phyloP scores from a whole-genome alignment of 495 filamentous ascomycete species.

The Achaetomiella virescens region DNA sequence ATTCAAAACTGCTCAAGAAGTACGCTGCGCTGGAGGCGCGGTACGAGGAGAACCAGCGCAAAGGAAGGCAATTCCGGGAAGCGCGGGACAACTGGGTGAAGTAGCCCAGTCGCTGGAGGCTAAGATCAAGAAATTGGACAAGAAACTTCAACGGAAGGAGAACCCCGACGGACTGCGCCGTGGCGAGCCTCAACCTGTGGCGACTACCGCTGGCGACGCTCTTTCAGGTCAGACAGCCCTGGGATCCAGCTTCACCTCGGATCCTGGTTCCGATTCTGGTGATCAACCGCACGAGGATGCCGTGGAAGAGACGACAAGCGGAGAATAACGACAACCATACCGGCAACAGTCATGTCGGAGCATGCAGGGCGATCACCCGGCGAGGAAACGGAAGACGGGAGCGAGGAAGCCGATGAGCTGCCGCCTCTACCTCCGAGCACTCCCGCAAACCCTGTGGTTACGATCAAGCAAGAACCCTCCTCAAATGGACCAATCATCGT shows the following conservation, averaged over 20 bases:
- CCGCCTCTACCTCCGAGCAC: constrained; percentile 19
- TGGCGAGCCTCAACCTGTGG: background rate
- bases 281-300: background rate
- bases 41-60: constrained; percentile 9
- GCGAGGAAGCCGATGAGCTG: constrained; percentile 17
- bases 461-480: constrained; percentile 37
- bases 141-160: constrained; percentile 16
- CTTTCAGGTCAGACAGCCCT: background rate
- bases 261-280: constrained; percentile 6
- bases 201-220: background rate
- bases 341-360: background rate
- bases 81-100: constrained; percentile 23
- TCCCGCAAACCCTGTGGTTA: constrained; percentile 2
- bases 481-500: constrained; percentile 42
- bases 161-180: background rate
- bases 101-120: constrained; percentile 24
- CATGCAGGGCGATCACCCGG: background rate
- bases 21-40: constrained; percentile 23
- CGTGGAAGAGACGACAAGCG: background rate
- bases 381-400: constrained; percentile 3
- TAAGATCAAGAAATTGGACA: constrained; percentile 19
- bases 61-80: constrained; percentile 8
- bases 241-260: constrained; percentile 9
- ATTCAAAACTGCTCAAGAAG: constrained; percentile 22
- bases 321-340: background rate